Evolutionary conservation across 2,329 filamentous ascomycete species (phyloP).

Genomic region (Colletotrichum sansevieriae): DNA sequence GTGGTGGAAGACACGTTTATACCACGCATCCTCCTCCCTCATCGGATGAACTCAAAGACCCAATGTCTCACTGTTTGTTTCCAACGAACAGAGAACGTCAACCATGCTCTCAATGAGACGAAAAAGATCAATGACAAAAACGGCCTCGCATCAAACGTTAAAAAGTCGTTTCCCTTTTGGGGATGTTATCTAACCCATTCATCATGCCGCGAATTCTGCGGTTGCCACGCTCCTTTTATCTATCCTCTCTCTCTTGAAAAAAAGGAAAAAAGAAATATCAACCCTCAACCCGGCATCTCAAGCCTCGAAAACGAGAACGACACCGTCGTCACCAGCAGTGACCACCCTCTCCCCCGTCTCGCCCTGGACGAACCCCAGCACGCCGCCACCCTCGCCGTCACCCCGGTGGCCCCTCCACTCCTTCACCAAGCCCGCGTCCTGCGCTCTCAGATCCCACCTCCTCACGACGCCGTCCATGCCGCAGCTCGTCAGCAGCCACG

Average conservation of each 20-base stretch:
- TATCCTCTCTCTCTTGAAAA: conserved; percentile 15
- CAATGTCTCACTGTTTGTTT: not conserved
- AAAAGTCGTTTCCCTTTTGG: conserved; percentile 2
- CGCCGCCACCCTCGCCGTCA: conserved; percentile 86
- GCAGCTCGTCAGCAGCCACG: conserved; percentile 84
- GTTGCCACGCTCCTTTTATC: conserved; percentile 25
- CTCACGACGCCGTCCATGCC: conserved; percentile 94
- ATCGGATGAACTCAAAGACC: conserved; percentile 6
- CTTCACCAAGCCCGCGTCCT: conserved; percentile 76
- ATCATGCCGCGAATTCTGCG: not conserved
- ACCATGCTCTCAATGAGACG: no score
- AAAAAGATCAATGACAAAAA: no score
- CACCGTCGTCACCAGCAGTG: conserved; percentile 90
- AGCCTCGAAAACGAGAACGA: conserved; percentile 76
- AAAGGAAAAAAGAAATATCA: not conserved
- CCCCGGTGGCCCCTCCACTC: conserved; percentile 94
- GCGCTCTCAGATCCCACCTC: conserved; percentile 84
- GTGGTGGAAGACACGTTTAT: not conserved
- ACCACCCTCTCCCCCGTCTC: conserved; percentile 80
- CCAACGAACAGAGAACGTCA: not conserved
- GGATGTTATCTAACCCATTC: conserved; percentile 4
- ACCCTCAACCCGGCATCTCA: conserved; percentile 44
- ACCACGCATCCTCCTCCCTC: not conserved
- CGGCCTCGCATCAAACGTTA: not conserved
- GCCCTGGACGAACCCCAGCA: conserved; percentile 91